phyloP scores from a whole-genome alignment of 1,139 yeast species.

The Diutina catenulata region DNA sequence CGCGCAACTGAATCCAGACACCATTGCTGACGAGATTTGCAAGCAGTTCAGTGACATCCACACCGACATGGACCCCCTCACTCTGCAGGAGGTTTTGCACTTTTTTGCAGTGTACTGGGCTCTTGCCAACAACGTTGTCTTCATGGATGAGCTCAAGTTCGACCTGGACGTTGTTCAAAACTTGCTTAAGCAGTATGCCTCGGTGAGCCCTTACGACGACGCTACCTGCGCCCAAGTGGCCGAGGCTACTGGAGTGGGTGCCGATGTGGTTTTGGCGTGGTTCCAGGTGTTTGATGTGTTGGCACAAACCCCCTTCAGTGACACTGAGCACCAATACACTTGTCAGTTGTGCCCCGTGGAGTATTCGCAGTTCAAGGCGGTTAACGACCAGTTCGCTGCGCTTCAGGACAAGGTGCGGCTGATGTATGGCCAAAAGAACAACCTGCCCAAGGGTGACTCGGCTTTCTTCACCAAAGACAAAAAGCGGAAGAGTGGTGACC shows the following conservation, averaged over 20 bases:
- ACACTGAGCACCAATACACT: neutral
- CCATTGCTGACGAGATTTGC: neutral
- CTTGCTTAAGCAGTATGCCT: neutral
- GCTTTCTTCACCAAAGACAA: too few relatives aligned
- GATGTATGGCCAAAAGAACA: neutral
- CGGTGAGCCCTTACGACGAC: slow-evolving; percentile 1
- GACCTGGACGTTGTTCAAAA: neutral
- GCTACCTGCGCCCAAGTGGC: neutral
- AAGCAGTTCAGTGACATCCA: neutral
- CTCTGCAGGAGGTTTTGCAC: neutral
- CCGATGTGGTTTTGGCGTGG: slow-evolving; percentile 17
- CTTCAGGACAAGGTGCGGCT: neutral
- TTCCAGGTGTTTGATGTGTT: slow-evolving; percentile 20
- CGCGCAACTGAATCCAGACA: neutral
- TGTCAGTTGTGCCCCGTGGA: neutral
- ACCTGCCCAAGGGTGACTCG: too few relatives aligned
- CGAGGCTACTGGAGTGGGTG: neutral
- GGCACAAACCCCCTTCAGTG: slow-evolving; percentile 17
- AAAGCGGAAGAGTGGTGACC: neutral
- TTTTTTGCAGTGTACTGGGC: slow-evolving; percentile 1
- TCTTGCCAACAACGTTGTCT: neutral
- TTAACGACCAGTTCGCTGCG: neutral
- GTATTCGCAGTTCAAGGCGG: neutral
- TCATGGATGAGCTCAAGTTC: slow-evolving; percentile 2
- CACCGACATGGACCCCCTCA: slow-evolving; percentile 2